Percentiles rank a stretch among this genome's conserved stretches.
These are phyloP conservation scores for Chaetomium strumarium DNA, from an alignment of 2,329 filamentous ascomycete species.

Conservation along the genomic window DNA sequence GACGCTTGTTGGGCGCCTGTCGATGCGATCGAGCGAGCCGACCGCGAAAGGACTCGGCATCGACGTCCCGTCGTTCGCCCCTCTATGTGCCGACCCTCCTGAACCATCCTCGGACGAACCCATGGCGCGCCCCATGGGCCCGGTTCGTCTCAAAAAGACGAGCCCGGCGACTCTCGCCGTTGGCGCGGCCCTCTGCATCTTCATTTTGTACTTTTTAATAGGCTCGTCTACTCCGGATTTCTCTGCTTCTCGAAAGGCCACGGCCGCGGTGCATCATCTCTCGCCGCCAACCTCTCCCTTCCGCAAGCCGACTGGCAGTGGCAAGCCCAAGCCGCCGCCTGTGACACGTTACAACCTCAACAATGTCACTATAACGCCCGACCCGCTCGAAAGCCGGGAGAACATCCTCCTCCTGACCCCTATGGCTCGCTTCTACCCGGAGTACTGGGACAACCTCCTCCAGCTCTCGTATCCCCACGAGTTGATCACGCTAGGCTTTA, in stretches of 20 bases:
- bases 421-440: conserved; percentile 85
- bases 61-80: neutral
- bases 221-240: conserved; percentile 38
- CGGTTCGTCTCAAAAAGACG: conserved; percentile 70
- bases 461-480: conserved; percentile 85
- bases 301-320: conserved; percentile 52
- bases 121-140: conserved; percentile 55
- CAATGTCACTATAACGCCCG: conserved; percentile 76
- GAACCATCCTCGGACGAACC: conserved; percentile 21
- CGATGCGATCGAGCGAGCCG: conserved; percentile 4
- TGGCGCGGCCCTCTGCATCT: conserved; percentile 64
- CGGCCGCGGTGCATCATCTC: conserved; percentile 60
- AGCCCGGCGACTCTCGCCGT: conserved; percentile 71
- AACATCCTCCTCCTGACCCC: conserved; percentile 88
- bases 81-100: conserved; percentile 21
- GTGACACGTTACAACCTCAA: conserved; percentile 94
- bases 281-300: conserved; percentile 71
- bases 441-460: conserved; percentile 91
- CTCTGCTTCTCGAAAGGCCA: conserved; percentile 35
- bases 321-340: conserved; percentile 62
- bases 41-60: neutral
- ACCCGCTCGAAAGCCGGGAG: conserved; percentile 74
- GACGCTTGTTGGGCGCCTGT: conserved; percentile 9
- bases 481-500: conserved; percentile 91
- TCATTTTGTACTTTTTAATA: conserved; percentile 61